phyloP scores from a whole-genome alignment of 2,329 filamentous ascomycete species.

The Sporothrix brunneoviolacea region DNA sequence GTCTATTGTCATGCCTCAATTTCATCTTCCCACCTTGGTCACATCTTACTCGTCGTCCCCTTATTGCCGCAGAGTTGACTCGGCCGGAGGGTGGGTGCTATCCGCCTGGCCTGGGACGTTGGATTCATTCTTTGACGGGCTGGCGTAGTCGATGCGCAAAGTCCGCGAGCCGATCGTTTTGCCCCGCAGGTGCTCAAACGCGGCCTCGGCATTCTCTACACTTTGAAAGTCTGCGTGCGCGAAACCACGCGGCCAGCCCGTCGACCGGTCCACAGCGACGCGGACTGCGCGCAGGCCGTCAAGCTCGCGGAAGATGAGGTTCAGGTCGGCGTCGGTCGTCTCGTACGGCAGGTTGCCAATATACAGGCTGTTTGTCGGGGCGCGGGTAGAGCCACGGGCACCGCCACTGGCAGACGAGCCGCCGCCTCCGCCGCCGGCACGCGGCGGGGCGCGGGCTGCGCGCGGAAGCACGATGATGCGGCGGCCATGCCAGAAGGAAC shows the following conservation, averaged over 20 bases:
- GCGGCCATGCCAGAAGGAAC: constrained; percentile 33
- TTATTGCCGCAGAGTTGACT: background rate
- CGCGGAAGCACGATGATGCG: constrained; percentile 25
- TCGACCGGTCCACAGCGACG: constrained; percentile 73
- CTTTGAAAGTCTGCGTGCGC: constrained; percentile 75
- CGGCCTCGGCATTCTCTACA: constrained; percentile 56
- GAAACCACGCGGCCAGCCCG: constrained; percentile 76
- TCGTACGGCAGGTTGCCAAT: constrained; percentile 84
- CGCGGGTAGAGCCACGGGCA: background rate
- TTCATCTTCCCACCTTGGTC: too few relatives aligned
- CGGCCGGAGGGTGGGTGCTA: background rate
- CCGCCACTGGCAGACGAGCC: background rate
- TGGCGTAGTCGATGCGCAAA: constrained; percentile 56
- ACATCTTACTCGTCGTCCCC: too few relatives aligned
- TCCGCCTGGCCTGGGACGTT: too few relatives aligned
- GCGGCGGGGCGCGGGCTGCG: background rate
- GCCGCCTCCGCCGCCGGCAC: background rate
- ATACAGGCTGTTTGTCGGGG: constrained; percentile 47
- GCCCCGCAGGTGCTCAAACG: constrained; percentile 46
- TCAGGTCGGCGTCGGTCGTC: constrained; percentile 76
- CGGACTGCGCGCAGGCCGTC: constrained; percentile 67
- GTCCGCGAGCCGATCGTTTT: constrained; percentile 59
- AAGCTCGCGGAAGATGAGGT: constrained; percentile 66
- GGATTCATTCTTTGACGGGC: background rate
- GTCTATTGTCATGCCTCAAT: background rate